These are phyloP conservation scores for Aureobasidium sp. DNA, from an alignment of 2,329 filamentous ascomycete genomes.

Conservation along the genomic window DNA sequence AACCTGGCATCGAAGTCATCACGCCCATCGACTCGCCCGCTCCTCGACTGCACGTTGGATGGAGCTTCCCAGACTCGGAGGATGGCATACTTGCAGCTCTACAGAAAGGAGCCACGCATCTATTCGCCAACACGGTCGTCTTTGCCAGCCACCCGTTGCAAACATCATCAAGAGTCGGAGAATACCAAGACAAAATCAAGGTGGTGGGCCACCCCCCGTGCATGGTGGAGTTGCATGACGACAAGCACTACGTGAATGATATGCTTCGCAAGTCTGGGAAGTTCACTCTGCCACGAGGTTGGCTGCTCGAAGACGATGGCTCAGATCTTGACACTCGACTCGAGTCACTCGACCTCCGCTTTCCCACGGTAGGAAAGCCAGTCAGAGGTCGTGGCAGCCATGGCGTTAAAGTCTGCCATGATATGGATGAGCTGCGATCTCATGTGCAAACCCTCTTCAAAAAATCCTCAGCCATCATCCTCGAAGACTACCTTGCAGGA, in stretches of 20 bases:
- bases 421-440: conserved; percentile 20
- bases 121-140: conserved; percentile 45
- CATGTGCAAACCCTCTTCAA: conserved; percentile 30
- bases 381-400: conserved; percentile 41
- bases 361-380: conserved; percentile 41
- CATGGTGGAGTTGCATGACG: conserved; percentile 41
- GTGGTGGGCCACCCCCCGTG: conserved; percentile 40
- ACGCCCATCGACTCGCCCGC: conserved; percentile 24
- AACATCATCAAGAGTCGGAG: conserved; percentile 26
- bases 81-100: conserved; percentile 34
- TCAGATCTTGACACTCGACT: not conserved
- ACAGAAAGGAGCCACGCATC: conserved; percentile 29
- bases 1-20: conserved; percentile 25
- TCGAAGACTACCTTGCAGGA: conserved; percentile 41
- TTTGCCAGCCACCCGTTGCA: conserved; percentile 43
- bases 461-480: conserved; percentile 32
- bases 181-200: conserved; percentile 24
- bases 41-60: conserved; percentile 22
- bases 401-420: conserved; percentile 39
- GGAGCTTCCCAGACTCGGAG: conserved; percentile 38
- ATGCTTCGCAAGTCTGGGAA: conserved; percentile 28
- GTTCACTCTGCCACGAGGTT: conserved; percentile 31
- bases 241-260: conserved; percentile 43
- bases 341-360: conserved; percentile 18
- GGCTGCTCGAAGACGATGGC: conserved; percentile 3